Evolutionary conservation across 495 filamentous ascomycete genomes (phyloP).

Genomic region (Hypoxylon rickii): DNA sequence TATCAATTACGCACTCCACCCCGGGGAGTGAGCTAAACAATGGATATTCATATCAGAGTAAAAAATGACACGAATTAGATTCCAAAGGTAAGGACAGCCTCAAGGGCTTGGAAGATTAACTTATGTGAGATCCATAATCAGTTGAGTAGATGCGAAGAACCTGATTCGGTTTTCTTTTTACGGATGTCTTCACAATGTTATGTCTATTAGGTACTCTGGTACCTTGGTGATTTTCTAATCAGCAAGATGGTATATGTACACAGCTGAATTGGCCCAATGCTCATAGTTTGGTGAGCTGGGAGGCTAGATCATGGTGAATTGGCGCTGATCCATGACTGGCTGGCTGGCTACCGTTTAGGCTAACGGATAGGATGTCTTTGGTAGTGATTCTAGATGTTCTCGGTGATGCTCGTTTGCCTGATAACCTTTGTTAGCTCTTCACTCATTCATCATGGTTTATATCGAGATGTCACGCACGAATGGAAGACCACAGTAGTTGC

Average conservation of each 20-base stretch:
- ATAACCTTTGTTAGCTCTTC: constrained; percentile 22
- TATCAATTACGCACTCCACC: background rate
- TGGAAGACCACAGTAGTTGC: constrained; percentile 93
- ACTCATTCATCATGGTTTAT: constrained; percentile 9
- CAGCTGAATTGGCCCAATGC: constrained; percentile 15
- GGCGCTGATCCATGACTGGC: background rate
- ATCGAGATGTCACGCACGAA: constrained; percentile 66
- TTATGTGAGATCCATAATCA: too few relatives aligned
- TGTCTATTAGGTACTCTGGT: constrained; percentile 24
- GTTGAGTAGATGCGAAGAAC: too few relatives aligned
- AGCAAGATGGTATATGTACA: constrained; percentile 42
- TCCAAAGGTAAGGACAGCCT: too few relatives aligned
- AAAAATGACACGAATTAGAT: too few relatives aligned
- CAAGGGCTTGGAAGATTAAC: too few relatives aligned
- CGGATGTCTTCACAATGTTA: constrained; percentile 2
- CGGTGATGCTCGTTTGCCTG: constrained; percentile 88
- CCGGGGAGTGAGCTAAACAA: background rate
- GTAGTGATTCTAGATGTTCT: constrained; percentile 77
- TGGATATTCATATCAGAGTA: too few relatives aligned
- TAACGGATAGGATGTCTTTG: constrained; percentile 78
- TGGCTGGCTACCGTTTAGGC: constrained; percentile 22
- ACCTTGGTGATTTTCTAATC: too few relatives aligned
- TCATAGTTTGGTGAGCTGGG: constrained; percentile 1
- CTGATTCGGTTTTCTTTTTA: too few relatives aligned
- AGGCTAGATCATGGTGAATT: constrained; percentile 4